Evolutionary conservation across 1,284 basidiomycete species (phyloP), one percentile per base, ranked within the genome.

Genomic region (Phlebopus sp.): DNA sequence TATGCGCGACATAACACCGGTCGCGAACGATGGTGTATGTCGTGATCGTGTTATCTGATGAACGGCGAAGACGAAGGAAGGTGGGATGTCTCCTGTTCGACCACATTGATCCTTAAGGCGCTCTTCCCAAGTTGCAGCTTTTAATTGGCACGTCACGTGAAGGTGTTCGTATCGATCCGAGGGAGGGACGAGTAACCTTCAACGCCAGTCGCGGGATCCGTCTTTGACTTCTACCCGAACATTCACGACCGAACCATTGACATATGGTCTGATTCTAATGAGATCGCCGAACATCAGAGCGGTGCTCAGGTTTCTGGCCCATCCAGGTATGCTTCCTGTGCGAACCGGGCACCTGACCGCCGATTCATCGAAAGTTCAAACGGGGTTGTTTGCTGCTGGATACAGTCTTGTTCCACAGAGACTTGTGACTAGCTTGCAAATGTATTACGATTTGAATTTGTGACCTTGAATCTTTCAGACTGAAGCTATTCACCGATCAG

Each of bases 201-300:
- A n/a, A n/a, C n/a, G n/a, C n/a, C n/a, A n/a, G n/a, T n/a, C n/a
- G n/a, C n/a, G n/a, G n/a, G 27, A 29, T 21, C 31, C n/a, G 27
- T 11, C 21, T 42, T 46, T 34, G 4, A 46, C 42, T 48, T 38
- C 59, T n/a, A n/a, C n/a, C n/a, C 37, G 46, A 29, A 9, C 27
- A 34, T 38, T 29, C 40, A 55, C 41, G 49, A 43, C 40, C 21
- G 38, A 30, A 13, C 8, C 19, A 38, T 38, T 38, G 19, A 21
- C 19, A 21, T 9, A 5, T 29, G 43, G 34, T 45, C n/a, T 42
- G 43, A 39, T 36, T 19, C 10, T 29, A 7, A 2, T 17, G 40
- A 34, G 37, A 37, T 50, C 44, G 40, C 58, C 54, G 35, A 46
- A 41, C 37, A 41, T 49, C 47, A 49, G 58, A 34, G 30, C 34